A percentile compares a stretch with the other conserved stretches of the same genome.
Conservation (phyloP, 2,329 filamentous ascomycete species). For the Arthrobotrys sphaeroides region DNA sequence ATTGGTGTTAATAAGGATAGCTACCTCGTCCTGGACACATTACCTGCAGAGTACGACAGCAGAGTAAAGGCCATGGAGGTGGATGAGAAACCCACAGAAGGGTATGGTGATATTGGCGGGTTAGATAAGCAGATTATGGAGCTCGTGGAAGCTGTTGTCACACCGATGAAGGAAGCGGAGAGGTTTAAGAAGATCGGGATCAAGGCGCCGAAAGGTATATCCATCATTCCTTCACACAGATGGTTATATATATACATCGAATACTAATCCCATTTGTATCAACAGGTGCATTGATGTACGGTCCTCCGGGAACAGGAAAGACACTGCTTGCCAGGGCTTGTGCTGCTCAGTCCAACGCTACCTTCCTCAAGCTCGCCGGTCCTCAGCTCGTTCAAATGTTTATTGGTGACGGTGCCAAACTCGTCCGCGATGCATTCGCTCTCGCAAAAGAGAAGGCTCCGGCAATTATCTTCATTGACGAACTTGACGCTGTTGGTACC, state of each 20-base stretch:
- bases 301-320: constrained; percentile 88
- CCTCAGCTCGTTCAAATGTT: constrained; percentile 99
- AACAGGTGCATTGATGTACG: constrained; percentile 97
- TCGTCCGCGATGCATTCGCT: constrained; percentile 96
- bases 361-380: constrained; percentile 96
- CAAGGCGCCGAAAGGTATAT: constrained; percentile 94
- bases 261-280: constrained; percentile 53
- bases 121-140: constrained; percentile 99
- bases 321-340: constrained; percentile 93
- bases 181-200: constrained; percentile 99
- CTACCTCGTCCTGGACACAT: constrained; percentile 93
- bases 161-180: constrained; percentile 99
- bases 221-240: background rate
- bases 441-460: constrained; percentile 98
- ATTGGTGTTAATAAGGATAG: constrained; percentile 99
- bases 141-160: constrained; percentile 96
- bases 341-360: constrained; percentile 96
- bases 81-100: constrained; percentile 98
- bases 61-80: constrained; percentile 99
- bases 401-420: constrained; percentile 96
- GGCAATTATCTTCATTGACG: constrained; percentile 99
- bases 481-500: constrained; percentile 96
- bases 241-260: constrained; percentile 9
- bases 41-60: constrained; percentile 98
- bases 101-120: constrained; percentile 97